Conservation (phyloP, 2,329 filamentous ascomycete genomes). For the Hymenoscyphus occultus region DNA sequence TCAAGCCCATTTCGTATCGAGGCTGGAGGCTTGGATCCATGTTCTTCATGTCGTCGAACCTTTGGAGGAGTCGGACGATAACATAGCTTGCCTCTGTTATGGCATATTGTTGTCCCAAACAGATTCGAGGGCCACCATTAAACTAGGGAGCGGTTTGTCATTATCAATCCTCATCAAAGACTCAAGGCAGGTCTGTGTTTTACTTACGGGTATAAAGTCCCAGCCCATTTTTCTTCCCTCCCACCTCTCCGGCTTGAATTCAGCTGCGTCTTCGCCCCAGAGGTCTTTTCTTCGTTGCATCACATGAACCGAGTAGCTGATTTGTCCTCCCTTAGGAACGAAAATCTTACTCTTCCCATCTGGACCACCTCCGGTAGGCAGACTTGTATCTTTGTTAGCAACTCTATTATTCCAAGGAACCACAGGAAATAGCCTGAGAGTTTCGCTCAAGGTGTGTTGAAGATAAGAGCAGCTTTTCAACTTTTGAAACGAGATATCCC, state of each 20-base stretch:
- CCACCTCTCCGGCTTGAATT: constrained; percentile 31
- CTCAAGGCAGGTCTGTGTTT: neutral
- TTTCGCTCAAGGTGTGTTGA: constrained; percentile 31
- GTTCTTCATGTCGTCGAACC: constrained; percentile 60
- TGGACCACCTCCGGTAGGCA: constrained; percentile 39
- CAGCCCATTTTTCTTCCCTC: constrained; percentile 22
- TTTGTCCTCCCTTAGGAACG: constrained; percentile 30
- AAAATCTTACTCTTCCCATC: constrained; percentile 35
- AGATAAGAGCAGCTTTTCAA: constrained; percentile 27
- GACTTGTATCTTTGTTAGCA: constrained; percentile 44
- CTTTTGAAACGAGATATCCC: constrained; percentile 15
- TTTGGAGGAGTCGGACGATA: constrained; percentile 67
- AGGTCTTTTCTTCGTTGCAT: constrained; percentile 48
- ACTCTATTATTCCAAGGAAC: constrained; percentile 49
- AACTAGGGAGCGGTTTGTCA: constrained; percentile 8
- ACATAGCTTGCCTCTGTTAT: constrained; percentile 72
- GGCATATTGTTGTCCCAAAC: constrained; percentile 64
- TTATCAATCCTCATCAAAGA: neutral
- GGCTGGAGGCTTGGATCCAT: constrained; percentile 21
- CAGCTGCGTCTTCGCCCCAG: constrained; percentile 58
- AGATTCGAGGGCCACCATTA: constrained; percentile 56
- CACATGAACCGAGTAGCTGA: constrained; percentile 13
- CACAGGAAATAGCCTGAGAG: constrained; percentile 47
- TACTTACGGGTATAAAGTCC: constrained; percentile 12
- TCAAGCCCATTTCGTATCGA: neutral